Percentiles rank a stretch among this genome's conserved stretches.
These are phyloP conservation scores for Metschnikowia continentalis DNA, from an alignment of 805 yeast species.

Conservation along the genomic window DNA sequence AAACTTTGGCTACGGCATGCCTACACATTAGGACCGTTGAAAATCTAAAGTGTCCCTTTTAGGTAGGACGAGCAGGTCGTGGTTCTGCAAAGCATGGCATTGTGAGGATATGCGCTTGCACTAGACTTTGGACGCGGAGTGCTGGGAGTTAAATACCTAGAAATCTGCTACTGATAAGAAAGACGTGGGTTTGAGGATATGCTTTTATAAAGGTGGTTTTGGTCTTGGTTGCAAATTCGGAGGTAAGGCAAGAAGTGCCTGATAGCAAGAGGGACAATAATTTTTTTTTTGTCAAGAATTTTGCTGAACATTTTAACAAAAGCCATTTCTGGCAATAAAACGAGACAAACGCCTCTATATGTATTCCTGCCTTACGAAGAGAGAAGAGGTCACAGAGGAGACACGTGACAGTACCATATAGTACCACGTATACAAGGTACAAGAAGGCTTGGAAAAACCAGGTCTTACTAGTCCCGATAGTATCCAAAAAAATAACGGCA, in stretches of 20 bases:
- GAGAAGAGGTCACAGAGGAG: background rate
- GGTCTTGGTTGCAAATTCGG: background rate
- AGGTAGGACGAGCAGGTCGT: background rate
- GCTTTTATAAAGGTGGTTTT: background rate
- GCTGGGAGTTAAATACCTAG: no score
- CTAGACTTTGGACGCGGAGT: background rate
- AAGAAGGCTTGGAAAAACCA: background rate
- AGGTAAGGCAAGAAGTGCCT: background rate
- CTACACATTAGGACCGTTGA: background rate
- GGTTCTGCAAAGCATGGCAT: background rate
- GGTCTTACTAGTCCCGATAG: no score
- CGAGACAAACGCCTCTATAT: background rate
- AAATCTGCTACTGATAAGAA: background rate
- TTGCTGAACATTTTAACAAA: background rate
- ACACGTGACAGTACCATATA: background rate
- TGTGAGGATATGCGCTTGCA: background rate
- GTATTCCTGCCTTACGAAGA: background rate
- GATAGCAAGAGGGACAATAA: no score
- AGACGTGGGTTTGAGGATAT: background rate
- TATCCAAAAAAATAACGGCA: no score
- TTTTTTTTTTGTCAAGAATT: background rate
- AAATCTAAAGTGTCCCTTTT: background rate
- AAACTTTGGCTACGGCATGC: background rate
- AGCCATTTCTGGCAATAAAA: background rate
- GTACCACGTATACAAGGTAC: background rate